Evolutionary conservation across 768 basidiomycete genomes (phyloP).

Genomic region (Leccinum longicurvipes): DNA sequence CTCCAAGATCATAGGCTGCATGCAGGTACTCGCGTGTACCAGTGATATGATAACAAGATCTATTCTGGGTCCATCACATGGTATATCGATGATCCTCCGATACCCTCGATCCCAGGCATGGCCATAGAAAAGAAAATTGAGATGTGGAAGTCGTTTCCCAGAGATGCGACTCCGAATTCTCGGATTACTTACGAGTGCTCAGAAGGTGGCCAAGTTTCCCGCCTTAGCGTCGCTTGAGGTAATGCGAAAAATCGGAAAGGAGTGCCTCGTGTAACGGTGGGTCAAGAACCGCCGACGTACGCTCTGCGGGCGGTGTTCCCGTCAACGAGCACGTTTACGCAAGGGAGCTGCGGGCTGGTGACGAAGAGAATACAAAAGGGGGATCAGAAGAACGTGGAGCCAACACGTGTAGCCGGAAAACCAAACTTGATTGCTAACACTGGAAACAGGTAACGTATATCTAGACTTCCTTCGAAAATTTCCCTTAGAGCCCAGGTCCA

Average conservation of each 20-base stretch:
- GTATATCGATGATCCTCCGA: neutral
- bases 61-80: slow-evolving; percentile 8
- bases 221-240: neutral
- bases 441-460: slow-evolving; percentile 33
- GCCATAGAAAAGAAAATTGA: neutral
- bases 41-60: slow-evolving; percentile 11
- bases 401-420: slow-evolving; percentile 35
- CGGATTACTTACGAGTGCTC: neutral
- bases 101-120: slow-evolving; percentile 23
- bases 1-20: slow-evolving; percentile 1
- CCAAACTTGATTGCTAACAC: slow-evolving; percentile 21
- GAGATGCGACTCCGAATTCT: neutral
- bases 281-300: slow-evolving; percentile 7
- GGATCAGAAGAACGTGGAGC: slow-evolving; percentile 25
- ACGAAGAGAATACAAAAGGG: slow-evolving; percentile 20
- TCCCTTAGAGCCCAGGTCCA: slow-evolving; percentile 31
- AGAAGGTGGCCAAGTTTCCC: neutral
- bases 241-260: neutral
- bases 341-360: slow-evolving; percentile 18
- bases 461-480: slow-evolving; percentile 36
- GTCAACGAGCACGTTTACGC: slow-evolving; percentile 27
- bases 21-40: slow-evolving; percentile 23
- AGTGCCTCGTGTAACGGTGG: neutral
- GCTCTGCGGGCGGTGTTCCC: slow-evolving; percentile 3
- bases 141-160: neutral